Evolutionary conservation across 2,329 filamentous ascomycete genomes (phyloP), one percentile per base, ranked within the genome.

Genomic region (Fusarium udum): DNA sequence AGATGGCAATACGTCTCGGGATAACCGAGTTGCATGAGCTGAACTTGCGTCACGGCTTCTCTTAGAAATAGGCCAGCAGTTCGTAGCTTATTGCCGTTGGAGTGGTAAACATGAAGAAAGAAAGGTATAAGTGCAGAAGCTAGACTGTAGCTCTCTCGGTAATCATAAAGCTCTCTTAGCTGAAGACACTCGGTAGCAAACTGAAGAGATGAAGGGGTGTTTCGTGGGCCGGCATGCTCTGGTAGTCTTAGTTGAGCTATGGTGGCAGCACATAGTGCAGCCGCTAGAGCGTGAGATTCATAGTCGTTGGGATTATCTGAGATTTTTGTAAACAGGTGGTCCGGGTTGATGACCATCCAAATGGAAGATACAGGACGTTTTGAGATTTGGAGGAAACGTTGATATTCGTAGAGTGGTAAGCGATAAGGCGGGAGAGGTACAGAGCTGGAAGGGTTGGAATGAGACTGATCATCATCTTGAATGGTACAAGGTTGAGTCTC

Each of bases 41-140:
- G 77, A 18, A 73, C 71, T 40, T 71, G 78, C 3, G 76, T 75
- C 22, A 78, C 76, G 11, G 75, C 57, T 34, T 78, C 77, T 43
- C 77, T 64, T 20, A 78, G 39, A 11, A 74, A 78, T 3, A 76
- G 40, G 8, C 73, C 76, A 28, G 77, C 75, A 7, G 75, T 78
- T 14, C 75, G 65, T n/a, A 79, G 34, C 34, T 78, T 79, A n/a
- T 72, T 66, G 14, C 77, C 74, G 14, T 79, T 79, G 37, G 78
- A 73, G 37, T 76, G 78, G 48, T 79, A 79, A 24, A 79, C 66
- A 46, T 79, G 78, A 3, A 79, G 61, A 43, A 79, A 79, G 59
- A 79, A 79, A 2, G 78, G 69, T 46, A 73, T 78, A 10, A 79
- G 39, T 16, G 77, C 45, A 6, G 78, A 79, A 3, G 58, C 26